Evolutionary conservation across 2,329 filamentous ascomycete genomes (phyloP).

Genomic region (Ploettnerulaceae sp.): DNA sequence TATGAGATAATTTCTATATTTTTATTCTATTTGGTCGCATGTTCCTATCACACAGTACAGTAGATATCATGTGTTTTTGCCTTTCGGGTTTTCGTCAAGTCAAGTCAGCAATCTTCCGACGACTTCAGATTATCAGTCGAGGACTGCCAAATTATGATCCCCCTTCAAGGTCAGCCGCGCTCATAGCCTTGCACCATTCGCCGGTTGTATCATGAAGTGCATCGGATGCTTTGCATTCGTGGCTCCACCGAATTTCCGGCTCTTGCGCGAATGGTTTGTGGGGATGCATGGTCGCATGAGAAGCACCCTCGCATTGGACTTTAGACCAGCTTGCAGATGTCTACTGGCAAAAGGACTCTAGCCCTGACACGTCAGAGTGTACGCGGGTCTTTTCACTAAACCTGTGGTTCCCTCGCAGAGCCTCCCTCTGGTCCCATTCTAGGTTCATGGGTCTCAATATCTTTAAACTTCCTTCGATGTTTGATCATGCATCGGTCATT

Average conservation of each 20-base stretch:
- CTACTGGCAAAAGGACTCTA: slow-evolving; percentile 12
- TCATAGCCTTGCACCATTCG: slow-evolving; percentile 28
- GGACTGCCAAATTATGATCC: slow-evolving; percentile 1
- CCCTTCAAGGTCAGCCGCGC: slow-evolving; percentile 24
- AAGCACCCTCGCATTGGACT: slow-evolving; percentile 25
- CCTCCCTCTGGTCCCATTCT: slow-evolving; percentile 15
- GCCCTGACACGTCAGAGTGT: slow-evolving; percentile 32
- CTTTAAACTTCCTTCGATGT: slow-evolving; percentile 4
- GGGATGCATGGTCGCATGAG: slow-evolving; percentile 24
- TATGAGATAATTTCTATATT: too few relatives aligned
- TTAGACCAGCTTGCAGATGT: slow-evolving; percentile 12
- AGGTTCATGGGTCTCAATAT: slow-evolving; percentile 6
- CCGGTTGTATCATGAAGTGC: slow-evolving; percentile 17
- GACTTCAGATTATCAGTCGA: neutral
- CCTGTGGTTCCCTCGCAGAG: slow-evolving; percentile 23
- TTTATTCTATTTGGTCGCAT: too few relatives aligned
- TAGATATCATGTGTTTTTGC: too few relatives aligned
- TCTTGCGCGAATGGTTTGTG: slow-evolving; percentile 22
- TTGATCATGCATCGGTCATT: slow-evolving; percentile 17
- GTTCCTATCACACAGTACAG: too few relatives aligned
- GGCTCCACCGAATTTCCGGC: slow-evolving; percentile 24
- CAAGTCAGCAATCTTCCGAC: neutral
- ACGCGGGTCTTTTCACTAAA: slow-evolving; percentile 12
- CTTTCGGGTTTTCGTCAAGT: too few relatives aligned
- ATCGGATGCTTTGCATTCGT: slow-evolving; percentile 31